phyloP scores from a whole-genome alignment of 2,329 filamentous ascomycete genomes.

The Diplodia sapinea region DNA sequence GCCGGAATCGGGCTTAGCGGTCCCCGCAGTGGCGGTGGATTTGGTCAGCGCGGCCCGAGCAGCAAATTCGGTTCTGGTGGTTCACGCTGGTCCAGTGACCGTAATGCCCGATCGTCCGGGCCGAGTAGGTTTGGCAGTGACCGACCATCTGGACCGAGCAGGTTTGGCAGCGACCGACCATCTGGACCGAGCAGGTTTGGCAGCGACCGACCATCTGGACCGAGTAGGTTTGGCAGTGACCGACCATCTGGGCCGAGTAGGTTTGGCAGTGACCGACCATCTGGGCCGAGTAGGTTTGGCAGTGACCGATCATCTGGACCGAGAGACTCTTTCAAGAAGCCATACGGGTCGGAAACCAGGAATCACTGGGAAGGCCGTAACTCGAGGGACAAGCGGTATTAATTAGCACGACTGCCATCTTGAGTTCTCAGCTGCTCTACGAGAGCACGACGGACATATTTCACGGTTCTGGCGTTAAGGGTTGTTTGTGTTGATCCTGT shows the following conservation, averaged over 20 bases:
- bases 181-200: too few species aligned
- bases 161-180: not conserved
- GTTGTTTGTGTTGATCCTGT: not conserved
- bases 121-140: not conserved
- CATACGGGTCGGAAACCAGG: not conserved
- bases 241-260: too few species aligned
- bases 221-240: too few species aligned
- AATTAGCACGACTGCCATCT: not conserved
- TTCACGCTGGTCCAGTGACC: too few species aligned
- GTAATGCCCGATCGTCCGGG: too few species aligned
- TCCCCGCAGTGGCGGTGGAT: not conserved
- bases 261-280: too few species aligned
- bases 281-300: too few species aligned
- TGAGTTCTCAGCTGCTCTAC: slow-evolving; percentile 34
- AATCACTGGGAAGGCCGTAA: not conserved
- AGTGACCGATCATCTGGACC: too few species aligned
- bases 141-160: not conserved
- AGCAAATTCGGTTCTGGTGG: not conserved
- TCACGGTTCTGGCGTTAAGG: slow-evolving; percentile 7
- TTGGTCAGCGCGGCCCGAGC: not conserved
- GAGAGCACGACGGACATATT: slow-evolving; percentile 1
- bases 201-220: too few species aligned
- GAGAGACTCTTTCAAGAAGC: too few species aligned
- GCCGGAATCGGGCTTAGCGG: not conserved
- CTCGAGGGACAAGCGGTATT: not conserved